Percentiles rank a stretch among this genome's conserved stretches.
Evolutionary conservation across 2,329 filamentous ascomycete species (phyloP).

Genomic region (Septoria linicola): DNA sequence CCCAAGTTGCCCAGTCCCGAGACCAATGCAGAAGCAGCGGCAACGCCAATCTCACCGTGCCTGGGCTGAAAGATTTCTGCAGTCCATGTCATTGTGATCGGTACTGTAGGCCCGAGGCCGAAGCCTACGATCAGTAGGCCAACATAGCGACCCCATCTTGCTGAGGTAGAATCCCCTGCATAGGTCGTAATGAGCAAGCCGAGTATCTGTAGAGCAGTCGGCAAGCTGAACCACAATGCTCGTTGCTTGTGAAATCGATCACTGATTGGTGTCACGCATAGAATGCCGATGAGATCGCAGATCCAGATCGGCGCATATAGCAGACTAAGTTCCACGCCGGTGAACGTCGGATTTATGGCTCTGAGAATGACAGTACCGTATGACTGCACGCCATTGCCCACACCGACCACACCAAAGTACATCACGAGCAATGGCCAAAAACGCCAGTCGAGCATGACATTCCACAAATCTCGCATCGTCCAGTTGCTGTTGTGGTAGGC

Average conservation of each 20-base stretch:
- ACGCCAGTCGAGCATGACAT: slow-evolving; percentile 79
- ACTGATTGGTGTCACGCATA: slow-evolving; percentile 79
- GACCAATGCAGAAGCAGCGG: slow-evolving; percentile 79
- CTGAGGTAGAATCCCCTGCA: slow-evolving; percentile 56
- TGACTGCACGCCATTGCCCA: slow-evolving; percentile 84
- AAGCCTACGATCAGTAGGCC: slow-evolving; percentile 89
- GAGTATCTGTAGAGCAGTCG: slow-evolving; percentile 74
- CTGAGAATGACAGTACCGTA: slow-evolving; percentile 86
- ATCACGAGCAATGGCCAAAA: slow-evolving; percentile 83
- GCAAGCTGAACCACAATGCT: slow-evolving; percentile 75
- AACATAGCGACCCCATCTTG: slow-evolving; percentile 78
- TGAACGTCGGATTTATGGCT: slow-evolving; percentile 71
- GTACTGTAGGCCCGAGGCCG: slow-evolving; percentile 84
- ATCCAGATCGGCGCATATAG: slow-evolving; percentile 92
- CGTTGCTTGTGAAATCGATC: slow-evolving; percentile 82
- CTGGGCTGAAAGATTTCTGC: slow-evolving; percentile 85
- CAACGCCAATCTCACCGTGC: slow-evolving; percentile 87
- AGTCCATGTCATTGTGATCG: slow-evolving; percentile 92
- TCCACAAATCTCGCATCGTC: slow-evolving; percentile 67
- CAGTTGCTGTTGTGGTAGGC: slow-evolving; percentile 76
- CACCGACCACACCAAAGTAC: slow-evolving; percentile 94
- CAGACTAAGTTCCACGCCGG: slow-evolving; percentile 72
- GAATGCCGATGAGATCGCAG: slow-evolving; percentile 75
- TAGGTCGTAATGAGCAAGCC: slow-evolving; percentile 80
- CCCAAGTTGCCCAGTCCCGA: slow-evolving; percentile 85